phyloP scores from a whole-genome alignment of 2,329 filamentous ascomycete species.

The Botryotinia calthae region DNA sequence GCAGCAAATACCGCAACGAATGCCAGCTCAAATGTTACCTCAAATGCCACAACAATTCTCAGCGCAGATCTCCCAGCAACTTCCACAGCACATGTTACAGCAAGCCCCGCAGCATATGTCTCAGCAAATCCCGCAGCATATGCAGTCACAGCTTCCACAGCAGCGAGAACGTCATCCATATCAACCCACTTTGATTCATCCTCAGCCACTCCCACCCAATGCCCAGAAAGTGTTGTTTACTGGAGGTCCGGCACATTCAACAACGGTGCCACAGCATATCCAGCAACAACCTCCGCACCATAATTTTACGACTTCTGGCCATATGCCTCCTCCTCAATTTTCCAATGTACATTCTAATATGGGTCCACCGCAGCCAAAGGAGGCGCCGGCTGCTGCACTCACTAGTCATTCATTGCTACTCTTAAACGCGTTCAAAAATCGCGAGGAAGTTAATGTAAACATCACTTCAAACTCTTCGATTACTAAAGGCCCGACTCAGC shows the following conservation, averaged over 20 bases:
- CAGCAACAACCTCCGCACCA: slow-evolving; percentile 25
- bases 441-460: slow-evolving; percentile 27
- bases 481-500: slow-evolving; percentile 25
- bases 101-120: slow-evolving; percentile 25
- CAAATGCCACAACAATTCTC: slow-evolving; percentile 26
- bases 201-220: slow-evolving; percentile 48
- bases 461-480: slow-evolving; percentile 24
- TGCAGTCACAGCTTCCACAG: slow-evolving; percentile 25
- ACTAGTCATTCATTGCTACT: slow-evolving; percentile 46
- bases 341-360: slow-evolving; percentile 34
- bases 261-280: slow-evolving; percentile 37
- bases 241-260: slow-evolving; percentile 38
- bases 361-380: slow-evolving; percentile 29
- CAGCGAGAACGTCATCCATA: slow-evolving; percentile 33
- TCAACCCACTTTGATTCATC: slow-evolving; percentile 39
- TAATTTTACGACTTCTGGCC: slow-evolving; percentile 21
- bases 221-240: slow-evolving; percentile 54
- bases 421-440: slow-evolving; percentile 46
- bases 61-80: slow-evolving; percentile 11
- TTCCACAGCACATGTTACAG: slow-evolving; percentile 16
- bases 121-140: neutral
- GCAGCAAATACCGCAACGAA: slow-evolving; percentile 2
- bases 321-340: slow-evolving; percentile 32
- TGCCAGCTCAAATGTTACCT: slow-evolving; percentile 17
- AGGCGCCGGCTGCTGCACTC: slow-evolving; percentile 36